Evolutionary conservation across 768 basidiomycete species (phyloP).

Genomic region (Lactarius akahatsu): DNA sequence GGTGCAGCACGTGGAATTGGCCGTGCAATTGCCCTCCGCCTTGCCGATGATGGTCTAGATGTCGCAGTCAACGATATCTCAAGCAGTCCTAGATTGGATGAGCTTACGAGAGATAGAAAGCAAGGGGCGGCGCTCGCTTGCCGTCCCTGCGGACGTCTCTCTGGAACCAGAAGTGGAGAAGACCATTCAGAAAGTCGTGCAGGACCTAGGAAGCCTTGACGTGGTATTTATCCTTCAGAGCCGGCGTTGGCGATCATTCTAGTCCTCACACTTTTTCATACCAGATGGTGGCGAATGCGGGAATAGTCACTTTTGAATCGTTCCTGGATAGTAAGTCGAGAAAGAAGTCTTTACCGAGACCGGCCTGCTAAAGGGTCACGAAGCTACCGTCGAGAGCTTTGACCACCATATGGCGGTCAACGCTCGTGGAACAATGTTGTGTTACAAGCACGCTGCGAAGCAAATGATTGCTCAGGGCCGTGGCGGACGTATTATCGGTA

Average conservation of each 20-base stretch:
- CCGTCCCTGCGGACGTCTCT: slow-evolving; percentile 22
- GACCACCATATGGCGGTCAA: slow-evolving; percentile 18
- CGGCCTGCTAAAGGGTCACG: not conserved
- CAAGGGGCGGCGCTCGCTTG: slow-evolving; percentile 18
- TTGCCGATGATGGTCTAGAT: slow-evolving; percentile 30
- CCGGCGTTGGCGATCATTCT: not conserved
- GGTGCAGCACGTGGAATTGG: slow-evolving; percentile 32
- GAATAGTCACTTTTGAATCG: not conserved
- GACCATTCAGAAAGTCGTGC: slow-evolving; percentile 14
- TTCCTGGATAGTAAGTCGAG: slow-evolving; percentile 8
- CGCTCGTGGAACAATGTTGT: slow-evolving; percentile 28
- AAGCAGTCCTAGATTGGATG: slow-evolving; percentile 5
- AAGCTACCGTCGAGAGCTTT: slow-evolving; percentile 16
- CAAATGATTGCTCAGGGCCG: slow-evolving; percentile 31
- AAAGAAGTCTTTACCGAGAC: not conserved
- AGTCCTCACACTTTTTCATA: not conserved
- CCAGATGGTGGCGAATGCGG: slow-evolving; percentile 30
- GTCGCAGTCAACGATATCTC: slow-evolving; percentile 29
- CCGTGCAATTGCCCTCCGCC: slow-evolving; percentile 30
- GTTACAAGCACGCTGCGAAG: slow-evolving; percentile 32
- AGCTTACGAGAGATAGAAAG: slow-evolving; percentile 15
- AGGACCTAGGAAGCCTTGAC: slow-evolving; percentile 23
- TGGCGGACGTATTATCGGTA: slow-evolving; percentile 24
- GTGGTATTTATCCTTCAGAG: slow-evolving; percentile 7
- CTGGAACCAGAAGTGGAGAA: slow-evolving; percentile 18